These are phyloP conservation scores for Ophiostoma himal-ulmi DNA, from an alignment of 2,329 filamentous ascomycete species.

Conservation along the genomic window DNA sequence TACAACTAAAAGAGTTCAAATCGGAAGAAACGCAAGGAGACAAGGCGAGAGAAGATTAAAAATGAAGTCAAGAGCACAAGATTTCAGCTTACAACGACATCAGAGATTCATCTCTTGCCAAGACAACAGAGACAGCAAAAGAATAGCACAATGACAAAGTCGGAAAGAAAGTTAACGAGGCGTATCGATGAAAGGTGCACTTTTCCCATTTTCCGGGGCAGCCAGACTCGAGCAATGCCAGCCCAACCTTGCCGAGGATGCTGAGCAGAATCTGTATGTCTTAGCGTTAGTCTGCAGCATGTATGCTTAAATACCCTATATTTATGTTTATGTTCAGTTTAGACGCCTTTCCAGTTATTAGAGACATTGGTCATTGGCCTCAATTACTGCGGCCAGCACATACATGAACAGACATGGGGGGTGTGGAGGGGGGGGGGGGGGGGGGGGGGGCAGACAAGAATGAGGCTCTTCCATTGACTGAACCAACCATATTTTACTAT, in stretches of 20 bases:
- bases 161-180: neutral
- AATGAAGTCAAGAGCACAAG: too few species aligned
- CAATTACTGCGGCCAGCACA: neutral
- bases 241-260: neutral
- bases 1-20: neutral
- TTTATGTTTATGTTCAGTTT: neutral
- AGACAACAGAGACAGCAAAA: neutral
- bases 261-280: neutral
- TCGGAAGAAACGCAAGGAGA: neutral
- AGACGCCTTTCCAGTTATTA: neutral
- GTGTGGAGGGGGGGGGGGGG: too few species aligned
- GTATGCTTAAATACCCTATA: too few species aligned
- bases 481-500: neutral
- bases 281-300: neutral
- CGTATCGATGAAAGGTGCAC: neutral
- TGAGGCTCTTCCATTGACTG: neutral
- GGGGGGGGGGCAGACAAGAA: neutral
- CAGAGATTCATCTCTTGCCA: neutral
- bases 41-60: neutral
- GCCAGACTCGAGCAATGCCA: neutral
- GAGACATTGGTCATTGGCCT: neutral
- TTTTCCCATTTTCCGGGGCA: too few species aligned
- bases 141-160: neutral
- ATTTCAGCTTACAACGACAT: too few species aligned
- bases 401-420: neutral